Evolutionary conservation across 148 eudicot species (phyloP), one percentile per base, ranked within the genome.

Genomic region (Hydrangea macrophylla): DNA sequence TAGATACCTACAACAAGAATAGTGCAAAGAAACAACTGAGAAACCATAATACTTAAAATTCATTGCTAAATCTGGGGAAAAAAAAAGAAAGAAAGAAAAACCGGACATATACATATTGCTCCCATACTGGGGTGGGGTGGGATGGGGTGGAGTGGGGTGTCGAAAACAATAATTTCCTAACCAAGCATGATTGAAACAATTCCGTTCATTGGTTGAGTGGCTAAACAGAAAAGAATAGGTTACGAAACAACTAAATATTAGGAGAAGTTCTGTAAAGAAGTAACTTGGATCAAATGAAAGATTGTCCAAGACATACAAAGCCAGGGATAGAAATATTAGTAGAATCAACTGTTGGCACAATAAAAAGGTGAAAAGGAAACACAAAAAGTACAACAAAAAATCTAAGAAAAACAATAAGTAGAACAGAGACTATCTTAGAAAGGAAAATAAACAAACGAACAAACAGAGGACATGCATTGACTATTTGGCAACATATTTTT

Each of bases 1-100:
- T 56, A 94, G 76, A 69, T 94, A 94, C 76, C 99, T 94, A 77
- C 63, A 78, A 51, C n/a, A 15, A 67, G 58, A 68, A 58, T 56
- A 64, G 3, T 7, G 15, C 24, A 66, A 40, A 60, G 42, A 62
- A 70, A 36, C 35, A 60, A 10, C 0, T 28, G 63, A 71, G 28
- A 68, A 62, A 44, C 26, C 55, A 53, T 36, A 57, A 39, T 23
- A 28, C 24, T 9, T 66, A 66, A 35, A 45, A 7, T 11, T 8
- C 31, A 54, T 13, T 31, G 2, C 18, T 20, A 40, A 33, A 44
- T 40, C 22, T 31, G 2, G 18, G 44, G 44, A 68, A 10, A 54
- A 58, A 50, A 36, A 48, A n/a, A 7, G n/a, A n/a, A n/a, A n/a
- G n/a, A n/a, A n/a, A n/a, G n/a, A n/a, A n/a, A n/a, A n/a, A n/a